Percentiles rank a stretch among this genome's conserved stretches.
Evolutionary conservation across 495 filamentous ascomycete species (phyloP).

Genomic region (Massariosphaeria phaeospora): DNA sequence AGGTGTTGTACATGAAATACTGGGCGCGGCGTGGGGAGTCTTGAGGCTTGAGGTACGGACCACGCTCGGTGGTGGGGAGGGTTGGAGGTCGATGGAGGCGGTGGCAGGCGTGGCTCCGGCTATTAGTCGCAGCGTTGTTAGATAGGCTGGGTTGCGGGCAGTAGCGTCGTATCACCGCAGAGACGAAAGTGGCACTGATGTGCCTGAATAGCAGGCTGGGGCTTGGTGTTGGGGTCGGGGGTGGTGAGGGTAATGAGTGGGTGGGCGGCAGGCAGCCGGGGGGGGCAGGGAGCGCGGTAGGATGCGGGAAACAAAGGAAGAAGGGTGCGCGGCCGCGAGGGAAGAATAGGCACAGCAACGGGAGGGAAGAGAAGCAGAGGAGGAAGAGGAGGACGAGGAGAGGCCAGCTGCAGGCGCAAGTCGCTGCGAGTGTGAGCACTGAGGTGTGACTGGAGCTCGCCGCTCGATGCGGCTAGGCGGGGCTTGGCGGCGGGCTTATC

Average conservation of each 20-base stretch:
- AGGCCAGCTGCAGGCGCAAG: background rate
- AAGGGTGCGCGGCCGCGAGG: background rate
- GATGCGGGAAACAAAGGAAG: background rate
- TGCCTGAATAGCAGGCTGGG: constrained; percentile 15
- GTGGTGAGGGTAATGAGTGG: background rate
- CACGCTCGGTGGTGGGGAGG: background rate
- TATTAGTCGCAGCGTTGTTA: background rate
- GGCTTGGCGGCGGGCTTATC: background rate
- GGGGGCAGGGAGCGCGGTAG: background rate
- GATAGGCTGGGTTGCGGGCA: constrained; percentile 10
- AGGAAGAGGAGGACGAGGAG: constrained; percentile 1
- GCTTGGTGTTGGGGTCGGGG: background rate
- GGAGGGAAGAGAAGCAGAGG: constrained; percentile 4
- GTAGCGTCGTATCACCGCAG: constrained; percentile 1
- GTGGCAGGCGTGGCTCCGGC: background rate
- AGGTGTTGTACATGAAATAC: constrained; percentile 44
- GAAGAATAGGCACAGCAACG: constrained; percentile 3
- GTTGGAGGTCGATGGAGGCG: background rate
- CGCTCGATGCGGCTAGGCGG: background rate
- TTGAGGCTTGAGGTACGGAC: background rate
- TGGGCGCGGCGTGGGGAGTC: constrained; percentile 1
- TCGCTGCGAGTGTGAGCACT: background rate
- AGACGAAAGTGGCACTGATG: background rate
- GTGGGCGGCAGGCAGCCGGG: constrained; percentile 8
- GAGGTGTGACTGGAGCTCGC: background rate